Base-by-base conservation (phyloP, 116 monocot species). In the Cymodocea nodosa region DNA sequence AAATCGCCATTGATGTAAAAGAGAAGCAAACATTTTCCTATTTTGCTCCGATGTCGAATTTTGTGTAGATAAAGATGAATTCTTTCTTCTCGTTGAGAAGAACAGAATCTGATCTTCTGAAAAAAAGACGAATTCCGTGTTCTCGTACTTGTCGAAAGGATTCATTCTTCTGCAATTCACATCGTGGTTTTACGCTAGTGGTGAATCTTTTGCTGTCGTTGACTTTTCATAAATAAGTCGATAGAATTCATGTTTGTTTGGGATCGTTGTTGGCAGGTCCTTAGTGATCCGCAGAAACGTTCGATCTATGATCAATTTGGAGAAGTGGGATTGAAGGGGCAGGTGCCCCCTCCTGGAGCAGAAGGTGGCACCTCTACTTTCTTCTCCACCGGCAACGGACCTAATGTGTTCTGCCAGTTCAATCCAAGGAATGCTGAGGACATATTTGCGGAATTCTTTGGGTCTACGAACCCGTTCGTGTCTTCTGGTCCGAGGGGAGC, bases 221-320 rank as follows among this genome's bases (percentile, higher is more conserved):
- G 2, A 30, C 3, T 30, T 30, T 30, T 30, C 30, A 30, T 30
- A 30, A 30, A 30, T 3, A 8, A 44, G 5, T 61, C 18, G 4
- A n/a, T 35, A 16, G 36, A 37, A 24, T 61, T 24, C 23, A 49
- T 18, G 49, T 35, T 13, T 22, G 17, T 63, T 16, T 35, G 15
- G 60, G 4, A n/a, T 65, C 35, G 15, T 64, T 50, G 16, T 64
- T 68, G 9, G 19, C 73, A 85, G 81, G 81, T 85, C 15, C 55
- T 85, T 16, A 81, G 78, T 64, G 81, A 85, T 67, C 75, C 85
- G 11, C 76, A 85, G 64, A 78, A 81, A 66, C 62, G 81, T 24
- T 74, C 70, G 2, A 44, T 81, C 23, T 85, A 75, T 60, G 85
- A 85, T 67, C 78, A 81, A 53, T 85, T 62, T 56, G 81, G 78